These are phyloP conservation scores for Fusarium veterinarium DNA, from an alignment of 2,329 filamentous ascomycete species.

Conservation along the genomic window DNA sequence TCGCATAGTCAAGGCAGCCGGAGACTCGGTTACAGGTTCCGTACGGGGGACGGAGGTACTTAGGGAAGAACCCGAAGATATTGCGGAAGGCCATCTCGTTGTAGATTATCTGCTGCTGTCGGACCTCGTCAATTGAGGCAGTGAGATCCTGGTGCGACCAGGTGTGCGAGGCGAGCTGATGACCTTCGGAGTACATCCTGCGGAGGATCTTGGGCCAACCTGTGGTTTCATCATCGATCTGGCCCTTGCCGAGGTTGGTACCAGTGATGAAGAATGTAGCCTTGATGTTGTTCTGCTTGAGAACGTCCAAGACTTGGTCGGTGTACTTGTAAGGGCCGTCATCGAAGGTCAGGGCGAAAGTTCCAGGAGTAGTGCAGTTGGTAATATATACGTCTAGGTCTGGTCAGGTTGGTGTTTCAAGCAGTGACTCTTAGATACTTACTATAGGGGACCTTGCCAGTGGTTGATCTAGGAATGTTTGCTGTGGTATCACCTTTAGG, in stretches of 20 bases:
- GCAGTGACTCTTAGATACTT: not conserved
- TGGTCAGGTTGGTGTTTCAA: not conserved
- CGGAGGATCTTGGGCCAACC: conserved; percentile 51
- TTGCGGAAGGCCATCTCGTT: conserved; percentile 58
- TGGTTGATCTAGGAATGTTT: conserved; percentile 40
- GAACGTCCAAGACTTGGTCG: conserved; percentile 51
- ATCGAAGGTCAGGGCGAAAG: conserved; percentile 58
- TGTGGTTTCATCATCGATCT: conserved; percentile 52
- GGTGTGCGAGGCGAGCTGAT: conserved; percentile 59
- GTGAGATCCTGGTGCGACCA: conserved; percentile 58
- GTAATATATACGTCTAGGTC: conserved; percentile 48
- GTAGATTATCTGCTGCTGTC: conserved; percentile 54
- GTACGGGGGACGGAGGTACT: conserved; percentile 58
- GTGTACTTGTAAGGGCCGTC: conserved; percentile 59
- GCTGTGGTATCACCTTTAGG: conserved; percentile 47
- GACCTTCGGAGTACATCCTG: conserved; percentile 55
- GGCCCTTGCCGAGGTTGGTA: conserved; percentile 53
- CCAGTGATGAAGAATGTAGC: conserved; percentile 57
- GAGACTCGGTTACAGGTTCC: conserved; percentile 53
- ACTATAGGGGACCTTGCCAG: conserved; percentile 51
- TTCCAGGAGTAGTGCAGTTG: conserved; percentile 48
- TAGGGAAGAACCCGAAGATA: conserved; percentile 53
- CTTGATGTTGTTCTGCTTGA: conserved; percentile 47
- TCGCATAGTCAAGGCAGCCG: conserved; percentile 52
- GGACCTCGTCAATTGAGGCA: conserved; percentile 45